These are phyloP conservation scores for Botrytis aclada DNA, from an alignment of 2,329 filamentous ascomycete genomes.

Conservation along the genomic window DNA sequence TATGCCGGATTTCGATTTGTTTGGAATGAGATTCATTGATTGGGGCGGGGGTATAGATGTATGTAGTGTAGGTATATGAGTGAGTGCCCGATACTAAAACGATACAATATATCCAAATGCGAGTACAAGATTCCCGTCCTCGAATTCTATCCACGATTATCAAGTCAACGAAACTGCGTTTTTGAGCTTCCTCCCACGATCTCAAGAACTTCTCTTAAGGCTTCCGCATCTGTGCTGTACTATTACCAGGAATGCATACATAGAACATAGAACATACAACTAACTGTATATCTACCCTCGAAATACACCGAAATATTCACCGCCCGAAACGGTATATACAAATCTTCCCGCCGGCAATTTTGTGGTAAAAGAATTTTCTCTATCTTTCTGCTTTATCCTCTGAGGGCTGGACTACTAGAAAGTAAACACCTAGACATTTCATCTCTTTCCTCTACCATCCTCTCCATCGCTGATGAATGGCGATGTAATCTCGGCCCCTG, in stretches of 20 bases:
- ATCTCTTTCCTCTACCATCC: not conserved
- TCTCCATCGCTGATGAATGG: not conserved
- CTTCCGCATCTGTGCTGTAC: not conserved
- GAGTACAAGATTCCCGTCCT: not conserved
- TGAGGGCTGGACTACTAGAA: not conserved
- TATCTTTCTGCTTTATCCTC: not conserved
- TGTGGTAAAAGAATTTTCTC: not conserved
- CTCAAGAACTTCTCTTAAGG: not conserved
- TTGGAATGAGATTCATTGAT: not conserved
- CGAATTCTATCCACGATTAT: no score
- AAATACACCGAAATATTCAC: not conserved
- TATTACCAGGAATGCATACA: no score
- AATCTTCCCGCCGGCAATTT: not conserved
- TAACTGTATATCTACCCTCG: not conserved
- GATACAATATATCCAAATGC: no score
- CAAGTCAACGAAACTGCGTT: not conserved
- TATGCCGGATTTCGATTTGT: not conserved
- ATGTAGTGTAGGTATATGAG: not conserved
- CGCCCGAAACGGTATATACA: not conserved
- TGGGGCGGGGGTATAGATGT: no score
- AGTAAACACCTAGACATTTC: not conserved
- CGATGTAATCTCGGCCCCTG: not conserved
- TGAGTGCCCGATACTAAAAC: no score
- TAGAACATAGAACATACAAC: no score
- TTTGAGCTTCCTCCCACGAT: not conserved